Evolutionary conservation across 1,284 basidiomycete genomes (phyloP).

Genomic region (Cerrena zonata): DNA sequence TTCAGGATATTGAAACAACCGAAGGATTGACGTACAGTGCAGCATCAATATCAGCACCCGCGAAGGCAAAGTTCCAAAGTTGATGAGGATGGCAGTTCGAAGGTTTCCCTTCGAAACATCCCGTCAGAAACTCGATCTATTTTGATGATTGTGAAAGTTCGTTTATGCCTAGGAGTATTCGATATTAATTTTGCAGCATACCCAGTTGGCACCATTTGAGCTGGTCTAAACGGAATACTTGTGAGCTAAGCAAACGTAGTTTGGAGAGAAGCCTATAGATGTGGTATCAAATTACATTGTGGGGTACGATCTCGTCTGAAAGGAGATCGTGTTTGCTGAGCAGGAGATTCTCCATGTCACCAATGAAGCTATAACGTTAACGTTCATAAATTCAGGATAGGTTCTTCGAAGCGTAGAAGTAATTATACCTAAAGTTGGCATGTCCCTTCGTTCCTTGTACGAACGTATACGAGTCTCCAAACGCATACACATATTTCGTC

Average conservation of each 20-base stretch:
- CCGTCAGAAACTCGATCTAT: constrained; percentile 48
- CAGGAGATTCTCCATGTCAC: constrained; percentile 37
- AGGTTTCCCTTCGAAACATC: constrained; percentile 42
- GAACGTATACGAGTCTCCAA: constrained; percentile 38
- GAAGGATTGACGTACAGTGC: constrained; percentile 31
- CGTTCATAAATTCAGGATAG: neutral
- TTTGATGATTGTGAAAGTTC: neutral
- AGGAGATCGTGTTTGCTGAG: constrained; percentile 42
- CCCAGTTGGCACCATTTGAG: constrained; percentile 51
- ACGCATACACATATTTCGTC: constrained; percentile 13
- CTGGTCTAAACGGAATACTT: constrained; percentile 37
- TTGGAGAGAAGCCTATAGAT: neutral
- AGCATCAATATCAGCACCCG: constrained; percentile 47
- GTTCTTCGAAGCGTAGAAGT: neutral
- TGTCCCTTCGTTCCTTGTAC: constrained; percentile 44
- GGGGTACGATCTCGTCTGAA: constrained; percentile 40
- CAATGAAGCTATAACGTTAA: constrained; percentile 40
- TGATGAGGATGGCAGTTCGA: constrained; percentile 39
- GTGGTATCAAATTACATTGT: constrained; percentile 40
- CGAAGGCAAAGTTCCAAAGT: constrained; percentile 55
- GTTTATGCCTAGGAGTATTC: neutral
- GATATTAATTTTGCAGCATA: constrained; percentile 14
- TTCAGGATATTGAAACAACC: neutral
- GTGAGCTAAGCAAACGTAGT: neutral
- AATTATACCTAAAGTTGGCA: constrained; percentile 44